A percentile compares a stretch with the other conserved stretches of the same genome.
phyloP scores from a whole-genome alignment of 208 protist species.

The Trypanosoma mega region DNA sequence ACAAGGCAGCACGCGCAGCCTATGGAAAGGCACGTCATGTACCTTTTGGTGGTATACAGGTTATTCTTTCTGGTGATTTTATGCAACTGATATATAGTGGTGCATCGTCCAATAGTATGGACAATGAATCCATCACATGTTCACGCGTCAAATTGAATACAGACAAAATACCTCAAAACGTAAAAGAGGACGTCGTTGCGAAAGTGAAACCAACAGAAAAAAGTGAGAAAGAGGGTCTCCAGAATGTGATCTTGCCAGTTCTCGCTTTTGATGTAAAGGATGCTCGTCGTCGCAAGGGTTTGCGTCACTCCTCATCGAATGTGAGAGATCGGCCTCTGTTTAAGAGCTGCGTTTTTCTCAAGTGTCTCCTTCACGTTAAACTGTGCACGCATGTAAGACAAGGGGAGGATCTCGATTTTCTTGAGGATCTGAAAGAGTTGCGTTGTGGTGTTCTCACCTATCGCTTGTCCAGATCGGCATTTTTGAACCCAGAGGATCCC shows the following conservation, averaged over 20 bases:
- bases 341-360: slow-evolving; percentile 60
- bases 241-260: too few species aligned
- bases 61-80: slow-evolving; percentile 88
- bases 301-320: neutral
- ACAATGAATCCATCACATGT: neutral
- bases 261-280: too few species aligned
- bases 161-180: neutral
- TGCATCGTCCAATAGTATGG: neutral
- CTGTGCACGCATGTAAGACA: slow-evolving; percentile 54
- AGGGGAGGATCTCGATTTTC: slow-evolving; percentile 44
- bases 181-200: too few species aligned
- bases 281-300: too few species aligned
- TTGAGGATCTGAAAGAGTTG: slow-evolving; percentile 60
- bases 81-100: slow-evolving; percentile 55
- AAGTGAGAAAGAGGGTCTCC: too few species aligned
- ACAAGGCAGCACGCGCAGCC: slow-evolving; percentile 32
- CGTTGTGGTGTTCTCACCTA: slow-evolving; percentile 59
- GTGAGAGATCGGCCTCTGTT: slow-evolving; percentile 61
- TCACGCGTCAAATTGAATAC: neutral
- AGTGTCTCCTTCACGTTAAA: slow-evolving; percentile 62
- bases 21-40: slow-evolving; percentile 23
- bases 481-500: slow-evolving; percentile 49
- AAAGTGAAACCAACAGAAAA: too few species aligned
- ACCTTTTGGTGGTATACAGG: slow-evolving; percentile 83
- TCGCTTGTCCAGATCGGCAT: slow-evolving; percentile 55